A percentile compares a stretch with the other conserved stretches of the same genome.
Evolutionary conservation across 495 filamentous ascomycete genomes (phyloP).

Genomic region (Xylaria sp.): DNA sequence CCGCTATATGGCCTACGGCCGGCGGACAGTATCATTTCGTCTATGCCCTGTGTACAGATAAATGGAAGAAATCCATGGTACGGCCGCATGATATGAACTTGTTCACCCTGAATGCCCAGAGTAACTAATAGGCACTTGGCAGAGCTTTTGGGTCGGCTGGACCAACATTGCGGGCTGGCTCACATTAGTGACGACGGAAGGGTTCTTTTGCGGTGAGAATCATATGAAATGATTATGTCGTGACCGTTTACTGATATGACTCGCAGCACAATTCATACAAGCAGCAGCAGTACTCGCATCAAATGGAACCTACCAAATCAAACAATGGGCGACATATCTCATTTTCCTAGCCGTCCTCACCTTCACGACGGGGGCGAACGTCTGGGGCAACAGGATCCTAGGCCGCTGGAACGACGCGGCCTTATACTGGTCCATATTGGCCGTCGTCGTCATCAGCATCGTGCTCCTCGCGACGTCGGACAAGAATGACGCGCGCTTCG

Average conservation of each 20-base stretch:
- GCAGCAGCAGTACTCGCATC: slow-evolving; percentile 45
- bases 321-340: slow-evolving; percentile 42
- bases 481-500: slow-evolving; percentile 51
- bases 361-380: slow-evolving; percentile 44
- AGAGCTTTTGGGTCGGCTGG: slow-evolving; percentile 50
- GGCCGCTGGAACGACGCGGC: slow-evolving; percentile 46
- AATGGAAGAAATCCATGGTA: slow-evolving; percentile 43
- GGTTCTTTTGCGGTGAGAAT: slow-evolving; percentile 44
- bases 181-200: slow-evolving; percentile 47
- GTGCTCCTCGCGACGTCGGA: slow-evolving; percentile 44
- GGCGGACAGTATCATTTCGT: slow-evolving; percentile 62
- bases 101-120: not conserved
- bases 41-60: slow-evolving; percentile 45
- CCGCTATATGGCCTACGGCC: slow-evolving; percentile 59
- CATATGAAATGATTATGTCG: not conserved
- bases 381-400: slow-evolving; percentile 44
- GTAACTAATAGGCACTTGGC: slow-evolving; percentile 22
- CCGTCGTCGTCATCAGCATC: slow-evolving; percentile 47
- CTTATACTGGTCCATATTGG: slow-evolving; percentile 47
- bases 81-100: not conserved
- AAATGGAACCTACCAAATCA: slow-evolving; percentile 39
- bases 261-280: slow-evolving; percentile 43
- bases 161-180: slow-evolving; percentile 50
- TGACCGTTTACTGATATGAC: not conserved
- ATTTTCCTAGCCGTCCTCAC: slow-evolving; percentile 43